A percentile compares a stretch with the other conserved stretches of the same genome.
phyloP scores from a whole-genome alignment of 768 basidiomycete species.

The Suillus paluster region DNA sequence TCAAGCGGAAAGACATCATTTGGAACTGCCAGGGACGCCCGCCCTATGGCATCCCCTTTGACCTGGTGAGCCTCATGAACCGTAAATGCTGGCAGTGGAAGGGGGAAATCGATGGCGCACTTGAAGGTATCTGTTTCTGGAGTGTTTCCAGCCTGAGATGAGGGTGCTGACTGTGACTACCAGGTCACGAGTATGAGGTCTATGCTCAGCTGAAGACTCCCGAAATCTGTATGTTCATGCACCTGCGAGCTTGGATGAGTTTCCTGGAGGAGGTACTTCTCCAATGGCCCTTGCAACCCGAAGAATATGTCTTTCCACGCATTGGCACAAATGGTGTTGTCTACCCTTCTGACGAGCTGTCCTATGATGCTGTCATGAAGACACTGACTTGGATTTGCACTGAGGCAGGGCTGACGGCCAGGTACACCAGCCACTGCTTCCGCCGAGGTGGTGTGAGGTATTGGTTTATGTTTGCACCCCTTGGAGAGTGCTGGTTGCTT shows the following conservation, averaged over 20 bases:
- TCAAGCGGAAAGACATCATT: slow-evolving; percentile 27
- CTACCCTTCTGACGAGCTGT: slow-evolving; percentile 23
- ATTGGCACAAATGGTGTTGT: slow-evolving; percentile 30
- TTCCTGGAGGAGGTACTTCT: slow-evolving; percentile 22
- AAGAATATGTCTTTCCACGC: slow-evolving; percentile 37
- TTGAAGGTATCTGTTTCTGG: neutral
- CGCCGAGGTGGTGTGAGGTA: slow-evolving; percentile 44
- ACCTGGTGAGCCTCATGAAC: slow-evolving; percentile 19
- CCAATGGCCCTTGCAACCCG: slow-evolving; percentile 5
- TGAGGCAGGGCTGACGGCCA: slow-evolving; percentile 18
- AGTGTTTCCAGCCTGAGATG: neutral
- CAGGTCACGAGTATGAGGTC: slow-evolving; percentile 2
- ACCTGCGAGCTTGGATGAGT: slow-evolving; percentile 34
- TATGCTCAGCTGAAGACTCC: slow-evolving; percentile 26
- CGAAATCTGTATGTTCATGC: slow-evolving; percentile 38
- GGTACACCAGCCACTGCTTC: slow-evolving; percentile 40
- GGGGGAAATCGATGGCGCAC: slow-evolving; percentile 25
- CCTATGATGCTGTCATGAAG: slow-evolving; percentile 18
- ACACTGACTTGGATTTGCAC: slow-evolving; percentile 16
- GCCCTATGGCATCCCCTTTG: slow-evolving; percentile 23
- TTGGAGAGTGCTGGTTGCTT: slow-evolving; percentile 40
- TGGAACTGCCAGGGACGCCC: slow-evolving; percentile 11
- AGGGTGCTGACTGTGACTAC: neutral
- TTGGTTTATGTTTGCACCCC: slow-evolving; percentile 42
- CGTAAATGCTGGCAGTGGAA: slow-evolving; percentile 27